phyloP scores from a whole-genome alignment of 2,329 filamentous ascomycete species.

The Nakataea oryzae region DNA sequence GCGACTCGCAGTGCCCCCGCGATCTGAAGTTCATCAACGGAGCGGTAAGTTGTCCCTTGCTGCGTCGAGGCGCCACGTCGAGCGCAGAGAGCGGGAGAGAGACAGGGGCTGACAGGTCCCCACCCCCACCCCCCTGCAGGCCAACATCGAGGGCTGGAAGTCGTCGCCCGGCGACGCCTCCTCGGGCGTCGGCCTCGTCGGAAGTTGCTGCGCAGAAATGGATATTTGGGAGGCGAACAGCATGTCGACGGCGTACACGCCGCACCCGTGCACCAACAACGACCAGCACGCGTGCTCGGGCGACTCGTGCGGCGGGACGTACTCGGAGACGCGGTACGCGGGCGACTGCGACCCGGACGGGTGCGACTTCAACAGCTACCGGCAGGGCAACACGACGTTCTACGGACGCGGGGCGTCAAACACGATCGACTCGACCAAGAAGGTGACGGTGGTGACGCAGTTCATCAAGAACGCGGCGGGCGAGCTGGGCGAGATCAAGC shows the following conservation, averaged over 20 bases:
- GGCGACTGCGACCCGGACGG: conserved; percentile 59
- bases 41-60: conserved; percentile 18
- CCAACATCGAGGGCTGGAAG: conserved; percentile 40
- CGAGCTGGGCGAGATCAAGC: conserved; percentile 42
- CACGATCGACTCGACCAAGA: conserved; percentile 47
- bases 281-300: conserved; percentile 40
- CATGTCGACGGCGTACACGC: conserved; percentile 24
- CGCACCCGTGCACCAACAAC: conserved; percentile 30
- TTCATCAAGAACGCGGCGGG: conserved; percentile 36
- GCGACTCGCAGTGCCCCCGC: conserved; percentile 42
- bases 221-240: conserved; percentile 35
- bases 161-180: conserved; percentile 42
- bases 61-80: not conserved
- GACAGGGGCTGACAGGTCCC: too few relatives aligned
- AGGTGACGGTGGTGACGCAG: conserved; percentile 57
- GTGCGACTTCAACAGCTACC: conserved; percentile 62
- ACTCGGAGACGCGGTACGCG: conserved; percentile 41
- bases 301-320: conserved; percentile 41
- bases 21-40: conserved; percentile 49
- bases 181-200: conserved; percentile 38
- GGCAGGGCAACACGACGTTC: conserved; percentile 52
- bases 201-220: conserved; percentile 37
- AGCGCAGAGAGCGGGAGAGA: not conserved
- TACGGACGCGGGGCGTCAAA: conserved; percentile 40
- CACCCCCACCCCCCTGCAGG: conserved; percentile 25